Percentiles rank a stretch among this genome's conserved stretches.
These are phyloP conservation scores for Schizosaccharomyces octosporus DNA, from an alignment of 805 yeast genomes.

Conservation along the genomic window DNA sequence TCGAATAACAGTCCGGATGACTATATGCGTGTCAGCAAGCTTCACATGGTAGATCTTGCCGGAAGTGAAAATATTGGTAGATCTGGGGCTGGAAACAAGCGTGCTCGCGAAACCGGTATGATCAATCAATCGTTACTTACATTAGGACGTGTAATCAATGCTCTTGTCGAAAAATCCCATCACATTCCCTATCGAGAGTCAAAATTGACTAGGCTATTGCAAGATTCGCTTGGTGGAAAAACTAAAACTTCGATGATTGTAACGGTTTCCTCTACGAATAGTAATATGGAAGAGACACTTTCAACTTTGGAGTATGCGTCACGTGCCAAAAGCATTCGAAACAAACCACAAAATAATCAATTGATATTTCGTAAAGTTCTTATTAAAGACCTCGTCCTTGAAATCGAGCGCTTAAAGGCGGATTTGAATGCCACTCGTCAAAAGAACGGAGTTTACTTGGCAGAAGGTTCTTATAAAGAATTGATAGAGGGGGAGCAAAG, in stretches of 20 bases:
- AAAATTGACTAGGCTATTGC: constrained; percentile 50
- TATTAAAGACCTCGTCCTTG: constrained; percentile 27
- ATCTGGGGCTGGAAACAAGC: constrained; percentile 65
- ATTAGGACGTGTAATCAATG: constrained; percentile 69
- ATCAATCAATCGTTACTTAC: constrained; percentile 74
- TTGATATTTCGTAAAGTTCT: constrained; percentile 33
- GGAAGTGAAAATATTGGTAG: constrained; percentile 77
- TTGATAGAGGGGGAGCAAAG: constrained; percentile 24
- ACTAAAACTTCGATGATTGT: constrained; percentile 75
- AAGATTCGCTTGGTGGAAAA: constrained; percentile 68
- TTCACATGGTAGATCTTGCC: constrained; percentile 77
- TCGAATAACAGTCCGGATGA: constrained; percentile 16
- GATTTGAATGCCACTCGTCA: constrained; percentile 40
- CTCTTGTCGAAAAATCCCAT: constrained; percentile 31
- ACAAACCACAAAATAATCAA: constrained; percentile 43
- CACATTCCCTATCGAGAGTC: constrained; percentile 79
- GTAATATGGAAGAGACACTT: constrained; percentile 55
- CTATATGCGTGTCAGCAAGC: constrained; percentile 31
- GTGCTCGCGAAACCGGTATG: constrained; percentile 85
- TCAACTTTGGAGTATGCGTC: constrained; percentile 74
- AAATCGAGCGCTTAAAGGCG: constrained; percentile 30
- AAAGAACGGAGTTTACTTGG: constrained; percentile 42
- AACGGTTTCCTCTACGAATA: constrained; percentile 60
- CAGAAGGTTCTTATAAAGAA: constrained; percentile 24
- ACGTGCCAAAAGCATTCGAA: constrained; percentile 58